phyloP scores from a whole-genome alignment of 73 alveolate genomes.

The Paramecium sexaurelia region DNA sequence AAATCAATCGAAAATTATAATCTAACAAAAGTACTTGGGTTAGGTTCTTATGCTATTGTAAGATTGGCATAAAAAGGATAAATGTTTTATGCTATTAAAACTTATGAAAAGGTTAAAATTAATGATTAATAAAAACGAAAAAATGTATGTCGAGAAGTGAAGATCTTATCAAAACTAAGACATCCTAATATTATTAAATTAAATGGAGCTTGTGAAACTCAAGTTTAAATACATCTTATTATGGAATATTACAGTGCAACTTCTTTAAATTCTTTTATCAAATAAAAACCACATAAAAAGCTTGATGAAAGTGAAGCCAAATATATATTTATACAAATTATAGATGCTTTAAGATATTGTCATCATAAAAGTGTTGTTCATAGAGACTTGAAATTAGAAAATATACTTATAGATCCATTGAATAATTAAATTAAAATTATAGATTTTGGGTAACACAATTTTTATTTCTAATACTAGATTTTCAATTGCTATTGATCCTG shows the following conservation, averaged over 20 bases:
- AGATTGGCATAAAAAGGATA: slow-evolving; percentile 63
- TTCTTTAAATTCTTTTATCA: slow-evolving; percentile 81
- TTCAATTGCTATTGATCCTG: slow-evolving; percentile 68
- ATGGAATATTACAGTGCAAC: slow-evolving; percentile 88
- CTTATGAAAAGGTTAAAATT: slow-evolving; percentile 70
- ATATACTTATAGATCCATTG: slow-evolving; percentile 76
- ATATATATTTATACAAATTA: slow-evolving; percentile 77
- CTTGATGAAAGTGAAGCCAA: slow-evolving; percentile 84
- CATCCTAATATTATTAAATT: slow-evolving; percentile 85
- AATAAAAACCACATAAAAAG: slow-evolving; percentile 71
- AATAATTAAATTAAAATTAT: slow-evolving; percentile 79
- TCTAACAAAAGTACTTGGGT: slow-evolving; percentile 62
- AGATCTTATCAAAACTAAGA: slow-evolving; percentile 72
- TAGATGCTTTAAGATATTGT: slow-evolving; percentile 84
- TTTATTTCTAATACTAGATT: slow-evolving; percentile 53
- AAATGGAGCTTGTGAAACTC: slow-evolving; percentile 82
- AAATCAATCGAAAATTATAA: background rate
- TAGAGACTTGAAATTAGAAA: slow-evolving; percentile 93
- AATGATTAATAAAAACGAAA: slow-evolving; percentile 69
- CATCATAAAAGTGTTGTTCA: slow-evolving; percentile 88
- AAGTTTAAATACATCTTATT: slow-evolving; percentile 76
- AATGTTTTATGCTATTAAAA: slow-evolving; percentile 64
- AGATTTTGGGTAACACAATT: slow-evolving; percentile 89
- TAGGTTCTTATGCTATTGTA: slow-evolving; percentile 86
- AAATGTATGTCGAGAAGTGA: slow-evolving; percentile 71